Evolutionary conservation across 2,329 filamentous ascomycete genomes (phyloP), one percentile per base, ranked within the genome.

Genomic region (Calonectria pteridis): DNA sequence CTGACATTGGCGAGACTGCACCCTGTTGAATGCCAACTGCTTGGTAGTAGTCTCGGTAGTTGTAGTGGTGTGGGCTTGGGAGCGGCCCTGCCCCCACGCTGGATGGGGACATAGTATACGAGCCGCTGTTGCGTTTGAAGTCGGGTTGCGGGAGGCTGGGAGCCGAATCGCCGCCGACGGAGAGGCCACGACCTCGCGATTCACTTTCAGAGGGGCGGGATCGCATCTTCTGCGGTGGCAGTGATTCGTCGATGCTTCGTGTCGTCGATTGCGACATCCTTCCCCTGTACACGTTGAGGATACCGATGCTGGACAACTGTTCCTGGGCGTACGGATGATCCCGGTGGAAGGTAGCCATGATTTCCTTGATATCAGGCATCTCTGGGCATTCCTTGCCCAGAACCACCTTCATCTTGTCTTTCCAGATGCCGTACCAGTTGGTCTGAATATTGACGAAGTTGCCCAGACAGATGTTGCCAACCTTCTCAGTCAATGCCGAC

Each of bases 401-500:
- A 2, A 97, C 91, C 11, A 91, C 89, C 77, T 91, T 92, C 75
- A 98, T 90, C 86, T 97, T 98, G 78, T 94, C 93, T 79, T 94
- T 93, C 92, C 95, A 96, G 49, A 95, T 92, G 70, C 89, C 89
- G 82, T 93, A 96, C 96, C 96, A 99, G 63, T 91, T 89, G 23
- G 91, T 90, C 84, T 98, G 96, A 58, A 98, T 93, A 76, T 94
- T 92, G 77, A 98, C 91, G 80, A 98, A 95, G 79, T 95, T 95
- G 71, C 90, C 91, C 53, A 98, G 88, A 79, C 95, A 96, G 29
- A 94, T 93, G 79, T 95, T 94, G 79, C 97, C 95, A 74, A 98
- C 88, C 79, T 93, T 94, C 75, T 95, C 94, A 1, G 96, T 98
- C 76, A 97, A 86, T 10, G 87, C 86, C 66, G 97, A 98, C 20